Base-by-base conservation (phyloP, 805 yeast species). In the Myxozyma geophila region DNA sequence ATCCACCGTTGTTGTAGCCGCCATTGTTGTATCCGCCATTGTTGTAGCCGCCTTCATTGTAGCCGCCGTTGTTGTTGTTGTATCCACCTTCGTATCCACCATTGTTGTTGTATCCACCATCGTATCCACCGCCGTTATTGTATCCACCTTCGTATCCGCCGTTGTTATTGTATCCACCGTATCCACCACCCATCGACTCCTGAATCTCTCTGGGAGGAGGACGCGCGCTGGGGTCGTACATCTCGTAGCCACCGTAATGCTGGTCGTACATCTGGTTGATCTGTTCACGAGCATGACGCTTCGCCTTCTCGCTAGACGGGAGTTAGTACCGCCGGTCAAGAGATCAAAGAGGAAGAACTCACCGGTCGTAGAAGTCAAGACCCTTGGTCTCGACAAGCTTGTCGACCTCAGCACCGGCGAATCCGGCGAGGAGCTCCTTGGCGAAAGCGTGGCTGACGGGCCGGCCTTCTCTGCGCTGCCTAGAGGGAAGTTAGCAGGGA, bases 401-500 rank as follows among this genome's bases (percentile, higher is more conserved):
- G 68, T 72, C 74, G 62, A 70, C 74, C 58, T 72, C 74, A 50
- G 71, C 72, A 37, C 66, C 74, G 35, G 72, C 74, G 55, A 72
- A 19, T 3, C 73, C 74, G 21, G 72, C 72, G 28, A 72, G 63
- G 23, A 64, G 57, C 58, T 72, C 74, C 66, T 72, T 72, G 54
- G 74, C 74, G 55, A 72, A 70, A 12, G 58, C 59, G 64, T 72
- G 74, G 54, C 70, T 69, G 39, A 72, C 74, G 8, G 72, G 70
- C 67, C 63, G 66, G 46, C 74, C 74, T 53, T 71, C 73, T 2
- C 68, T 63, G 28, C 74, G 73, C 67, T 72, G 74, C 41, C 67
- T 54, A 19, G 19, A 9, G 36, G 28, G 28, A 23, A 4, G 36
- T 49, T 33, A 50, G 33, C 23, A 23, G 2, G 37, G 4, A 8